Conservation (phyloP, 139 green algal genomes). For the Tetradesmus obliquus region DNA sequence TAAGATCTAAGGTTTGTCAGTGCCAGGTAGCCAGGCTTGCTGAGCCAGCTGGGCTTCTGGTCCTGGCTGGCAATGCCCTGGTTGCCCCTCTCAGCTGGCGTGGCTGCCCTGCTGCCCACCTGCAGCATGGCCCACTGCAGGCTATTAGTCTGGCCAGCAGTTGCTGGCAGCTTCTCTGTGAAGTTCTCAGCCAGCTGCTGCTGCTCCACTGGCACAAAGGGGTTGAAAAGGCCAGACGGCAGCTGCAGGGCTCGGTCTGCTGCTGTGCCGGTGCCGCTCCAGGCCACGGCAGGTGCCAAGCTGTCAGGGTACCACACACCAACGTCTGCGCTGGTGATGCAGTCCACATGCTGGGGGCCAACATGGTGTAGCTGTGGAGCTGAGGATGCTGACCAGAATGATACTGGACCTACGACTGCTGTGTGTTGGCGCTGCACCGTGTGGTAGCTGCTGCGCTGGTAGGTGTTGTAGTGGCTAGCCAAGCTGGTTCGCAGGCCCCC, state of each 20-base stretch:
- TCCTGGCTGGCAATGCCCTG: constrained; percentile 53
- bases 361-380: neutral
- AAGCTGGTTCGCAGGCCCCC: neutral
- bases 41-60: constrained; percentile 42
- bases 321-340: neutral
- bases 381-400: neutral
- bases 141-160: neutral
- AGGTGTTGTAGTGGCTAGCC: constrained; percentile 43
- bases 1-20: constrained; percentile 49
- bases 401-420: neutral
- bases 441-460: constrained; percentile 23
- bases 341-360: constrained; percentile 49
- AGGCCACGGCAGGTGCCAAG: constrained; percentile 49
- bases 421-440: neutral
- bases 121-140: constrained; percentile 57
- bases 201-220: constrained; percentile 26
- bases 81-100: constrained; percentile 50
- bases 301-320: constrained; percentile 66
- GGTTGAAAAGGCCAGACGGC: constrained; percentile 50
- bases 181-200: neutral
- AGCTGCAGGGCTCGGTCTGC: constrained; percentile 16
- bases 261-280: constrained; percentile 47
- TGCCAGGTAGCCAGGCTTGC: constrained; percentile 50
- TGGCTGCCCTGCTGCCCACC: constrained; percentile 7
- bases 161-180: constrained; percentile 49